These are phyloP conservation scores for Ascocoryne sarcoides DNA, from an alignment of 2,329 filamentous ascomycete species.

Conservation along the genomic window DNA sequence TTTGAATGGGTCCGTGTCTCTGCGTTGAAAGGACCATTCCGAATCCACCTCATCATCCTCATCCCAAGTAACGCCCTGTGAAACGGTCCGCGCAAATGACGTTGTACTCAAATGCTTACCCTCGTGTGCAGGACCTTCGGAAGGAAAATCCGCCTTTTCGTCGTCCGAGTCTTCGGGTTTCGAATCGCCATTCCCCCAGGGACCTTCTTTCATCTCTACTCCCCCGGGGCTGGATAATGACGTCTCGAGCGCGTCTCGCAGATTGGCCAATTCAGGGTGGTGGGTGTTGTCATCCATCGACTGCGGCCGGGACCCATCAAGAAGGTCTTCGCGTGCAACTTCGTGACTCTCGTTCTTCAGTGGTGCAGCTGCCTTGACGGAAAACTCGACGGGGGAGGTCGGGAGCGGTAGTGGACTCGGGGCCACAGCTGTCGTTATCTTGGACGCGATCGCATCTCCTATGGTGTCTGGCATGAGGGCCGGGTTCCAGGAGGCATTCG, in stretches of 20 bases:
- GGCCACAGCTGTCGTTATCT: conserved; percentile 3
- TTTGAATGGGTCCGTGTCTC: conserved; percentile 49
- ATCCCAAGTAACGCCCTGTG: conserved; percentile 51
- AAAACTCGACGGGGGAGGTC: conserved; percentile 4
- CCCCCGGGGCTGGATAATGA: conserved; percentile 22
- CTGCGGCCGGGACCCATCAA: not conserved
- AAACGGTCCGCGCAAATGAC: conserved; percentile 56
- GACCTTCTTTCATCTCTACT: conserved; percentile 22
- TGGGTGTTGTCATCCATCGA: conserved; percentile 11
- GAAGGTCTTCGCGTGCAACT: not conserved
- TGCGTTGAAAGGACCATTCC: conserved; percentile 46
- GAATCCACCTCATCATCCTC: conserved; percentile 43
- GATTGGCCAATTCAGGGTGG: conserved; percentile 16
- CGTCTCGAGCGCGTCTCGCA: conserved; percentile 21
- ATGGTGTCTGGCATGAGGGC: conserved; percentile 40
- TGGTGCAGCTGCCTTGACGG: not conserved
- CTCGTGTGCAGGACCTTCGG: conserved; percentile 24
- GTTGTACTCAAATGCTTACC: conserved; percentile 51
- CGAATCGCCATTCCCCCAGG: conserved; percentile 13
- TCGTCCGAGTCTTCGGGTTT: conserved; percentile 8
- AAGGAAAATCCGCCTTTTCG: conserved; percentile 18
- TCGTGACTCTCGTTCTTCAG: not conserved
- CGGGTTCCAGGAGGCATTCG: conserved; percentile 41
- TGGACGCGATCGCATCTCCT: conserved; percentile 16
- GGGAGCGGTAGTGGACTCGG: conserved; percentile 4